Evolutionary conservation across 2,329 filamentous ascomycete genomes (phyloP).

Genomic region (Aureobasidium uvarum): DNA sequence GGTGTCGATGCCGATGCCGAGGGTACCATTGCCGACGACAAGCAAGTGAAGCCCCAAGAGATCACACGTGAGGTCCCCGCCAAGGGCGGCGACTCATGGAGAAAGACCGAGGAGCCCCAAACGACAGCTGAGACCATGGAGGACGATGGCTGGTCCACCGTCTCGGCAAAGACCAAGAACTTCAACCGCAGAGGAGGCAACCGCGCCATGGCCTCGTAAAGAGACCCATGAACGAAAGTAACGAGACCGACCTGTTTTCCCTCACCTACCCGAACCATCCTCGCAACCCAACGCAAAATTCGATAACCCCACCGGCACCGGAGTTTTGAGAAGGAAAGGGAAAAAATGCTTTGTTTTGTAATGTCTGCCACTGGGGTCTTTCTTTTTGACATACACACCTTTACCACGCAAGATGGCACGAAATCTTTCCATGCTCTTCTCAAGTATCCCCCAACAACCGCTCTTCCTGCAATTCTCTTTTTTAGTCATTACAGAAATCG

Average conservation of each 20-base stretch:
- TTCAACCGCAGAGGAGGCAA: slow-evolving; percentile 37
- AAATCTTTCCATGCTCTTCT: background rate
- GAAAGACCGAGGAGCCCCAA: slow-evolving; percentile 40
- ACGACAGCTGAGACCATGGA: slow-evolving; percentile 49
- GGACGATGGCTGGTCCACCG: slow-evolving; percentile 56
- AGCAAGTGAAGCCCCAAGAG: slow-evolving; percentile 57
- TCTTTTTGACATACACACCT: slow-evolving; percentile 16
- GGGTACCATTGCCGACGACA: slow-evolving; percentile 51
- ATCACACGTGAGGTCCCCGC: slow-evolving; percentile 47
- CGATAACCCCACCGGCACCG: background rate
- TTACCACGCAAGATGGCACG: slow-evolving; percentile 11
- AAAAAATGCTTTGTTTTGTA: slow-evolving; percentile 21
- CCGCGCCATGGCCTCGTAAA: slow-evolving; percentile 30
- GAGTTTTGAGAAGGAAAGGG: slow-evolving; percentile 7
- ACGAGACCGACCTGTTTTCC: slow-evolving; percentile 16
- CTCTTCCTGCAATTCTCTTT: background rate
- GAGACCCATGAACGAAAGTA: slow-evolving; percentile 7
- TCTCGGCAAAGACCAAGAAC: slow-evolving; percentile 49
- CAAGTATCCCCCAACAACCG: background rate
- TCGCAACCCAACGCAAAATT: background rate
- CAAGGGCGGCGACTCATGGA: slow-evolving; percentile 37
- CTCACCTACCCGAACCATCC: background rate
- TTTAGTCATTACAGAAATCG: slow-evolving; percentile 7
- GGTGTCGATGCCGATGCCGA: slow-evolving; percentile 50
- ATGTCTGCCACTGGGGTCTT: slow-evolving; percentile 5